Conservation (phyloP, 768 basidiomycete species). For the Strobilomyces echinocephalus region DNA sequence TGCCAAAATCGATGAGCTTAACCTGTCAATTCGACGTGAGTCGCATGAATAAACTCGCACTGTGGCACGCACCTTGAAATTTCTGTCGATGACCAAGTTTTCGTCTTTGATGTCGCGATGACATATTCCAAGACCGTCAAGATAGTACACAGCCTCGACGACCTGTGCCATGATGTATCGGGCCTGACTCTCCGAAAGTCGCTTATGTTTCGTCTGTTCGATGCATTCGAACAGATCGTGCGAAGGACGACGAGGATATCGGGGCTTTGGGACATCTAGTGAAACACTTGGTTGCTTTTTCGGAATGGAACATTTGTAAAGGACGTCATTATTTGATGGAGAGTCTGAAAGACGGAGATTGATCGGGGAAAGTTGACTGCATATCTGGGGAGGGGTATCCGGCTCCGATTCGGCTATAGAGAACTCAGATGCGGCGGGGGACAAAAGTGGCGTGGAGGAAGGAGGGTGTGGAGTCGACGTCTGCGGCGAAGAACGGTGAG, state of each 20-base stretch:
- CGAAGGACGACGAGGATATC: constrained; percentile 67
- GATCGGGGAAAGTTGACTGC: constrained; percentile 21
- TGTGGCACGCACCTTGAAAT: constrained; percentile 52
- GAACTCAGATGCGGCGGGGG: constrained; percentile 49
- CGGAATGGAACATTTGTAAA: constrained; percentile 5
- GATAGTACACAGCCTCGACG: constrained; percentile 77
- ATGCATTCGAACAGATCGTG: constrained; percentile 96
- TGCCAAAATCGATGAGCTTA: constrained; percentile 95
- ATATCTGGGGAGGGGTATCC: constrained; percentile 39
- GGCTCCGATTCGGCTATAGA: constrained; percentile 42
- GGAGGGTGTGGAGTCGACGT: constrained; percentile 22
- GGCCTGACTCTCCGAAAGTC: constrained; percentile 73
- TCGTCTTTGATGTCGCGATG: constrained; percentile 98
- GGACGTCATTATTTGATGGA: constrained; percentile 7
- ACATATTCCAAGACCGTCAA: constrained; percentile 77
- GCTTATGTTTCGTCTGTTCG: constrained; percentile 77
- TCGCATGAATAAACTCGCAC: not conserved
- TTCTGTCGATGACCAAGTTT: constrained; percentile 76
- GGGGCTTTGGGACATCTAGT: constrained; percentile 31
- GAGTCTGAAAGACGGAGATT: constrained; percentile 16
- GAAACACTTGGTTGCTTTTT: constrained; percentile 9
- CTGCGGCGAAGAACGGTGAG: constrained; percentile 23
- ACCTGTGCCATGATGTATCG: constrained; percentile 84
- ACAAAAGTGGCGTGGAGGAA: constrained; percentile 49
- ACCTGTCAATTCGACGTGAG: constrained; percentile 44